Base-by-base conservation (phyloP, 1,284 basidiomycete species). In the Puccinia coronata region DNA sequence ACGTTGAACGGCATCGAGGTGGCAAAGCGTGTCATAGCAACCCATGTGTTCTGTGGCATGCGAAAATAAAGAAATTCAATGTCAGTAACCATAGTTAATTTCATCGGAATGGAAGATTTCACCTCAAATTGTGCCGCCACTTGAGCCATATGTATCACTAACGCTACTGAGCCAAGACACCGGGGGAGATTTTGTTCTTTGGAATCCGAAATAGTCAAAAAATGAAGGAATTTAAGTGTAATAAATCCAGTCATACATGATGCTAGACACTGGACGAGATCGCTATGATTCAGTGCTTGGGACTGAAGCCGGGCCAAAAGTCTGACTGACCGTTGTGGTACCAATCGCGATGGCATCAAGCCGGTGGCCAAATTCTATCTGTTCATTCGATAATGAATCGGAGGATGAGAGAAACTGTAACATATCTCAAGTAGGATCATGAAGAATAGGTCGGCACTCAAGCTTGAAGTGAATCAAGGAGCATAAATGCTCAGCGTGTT, bases 161-260 rank as follows among this genome's bases (percentile, higher is more conserved):
- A 31, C 6, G 74, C 74, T 8, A 41, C 59, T 31, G 74, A 76
- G 59, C 74, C 74, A 39, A 39, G 9, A 36, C 34, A 59, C 0
- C 74, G 36, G n/a, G 74, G 36, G 49, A 63, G 51, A 25, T 55
- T 57, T 49, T 76, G 74, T 5, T 65, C 59, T 34, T 76, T 76
- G 12, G 74, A 43, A 49, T 63, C n/a, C 28, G 74, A 76, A 49
- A 59, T 49, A 43, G 59, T 34, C 55, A 76, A 36, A 31, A 76
- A 76, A 31, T 65, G 74, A 9, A 49, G 25, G 34, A 76, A 76
- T 51, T 76, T 61, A 11, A 76, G 28, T 6, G 39, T 59, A 23
- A 76, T 76, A 16, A 76, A 76, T 25, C 74, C 74, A 31, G 57
- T 47, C 28, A 76, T 41, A 47, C 31, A 47, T 18, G 39, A 31